Percentiles rank a stretch among this genome's conserved stretches.
These are phyloP conservation scores for Allium cepa DNA, from an alignment of 106 monocot species.

Conservation along the genomic window DNA sequence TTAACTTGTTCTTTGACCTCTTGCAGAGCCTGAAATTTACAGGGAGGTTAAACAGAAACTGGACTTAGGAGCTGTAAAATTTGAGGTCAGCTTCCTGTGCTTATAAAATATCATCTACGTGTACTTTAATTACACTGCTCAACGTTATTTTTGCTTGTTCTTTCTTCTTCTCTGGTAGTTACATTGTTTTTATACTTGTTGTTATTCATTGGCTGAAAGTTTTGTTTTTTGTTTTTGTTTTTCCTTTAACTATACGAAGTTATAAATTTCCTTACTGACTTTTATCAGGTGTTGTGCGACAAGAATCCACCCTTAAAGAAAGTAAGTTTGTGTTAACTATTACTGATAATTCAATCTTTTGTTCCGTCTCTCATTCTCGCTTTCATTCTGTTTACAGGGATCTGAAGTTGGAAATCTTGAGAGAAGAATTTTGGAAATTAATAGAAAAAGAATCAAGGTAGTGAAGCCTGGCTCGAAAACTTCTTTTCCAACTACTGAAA, in stretches of 20 bases:
- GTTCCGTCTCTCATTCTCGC: background rate
- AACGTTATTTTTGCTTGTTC: background rate
- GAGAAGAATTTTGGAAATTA: conserved; percentile 84
- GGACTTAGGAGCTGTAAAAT: conserved; percentile 83
- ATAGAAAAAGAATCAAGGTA: conserved; percentile 88
- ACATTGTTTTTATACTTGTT: background rate
- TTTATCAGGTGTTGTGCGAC: conserved; percentile 58
- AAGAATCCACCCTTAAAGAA: conserved; percentile 62
- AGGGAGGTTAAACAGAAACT: conserved; percentile 92
- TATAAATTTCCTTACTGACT: background rate
- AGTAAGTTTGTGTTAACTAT: conserved; percentile 25
- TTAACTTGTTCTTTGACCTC: conserved; percentile 2
- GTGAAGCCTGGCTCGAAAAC: conserved; percentile 95
- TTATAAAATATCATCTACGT: background rate
- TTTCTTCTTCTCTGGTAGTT: background rate
- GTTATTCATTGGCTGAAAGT: background rate
- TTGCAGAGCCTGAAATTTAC: conserved; percentile 88
- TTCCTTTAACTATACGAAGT: background rate
- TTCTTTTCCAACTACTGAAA: conserved; percentile 77
- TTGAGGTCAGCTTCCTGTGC: conserved; percentile 62
- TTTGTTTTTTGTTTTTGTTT: background rate
- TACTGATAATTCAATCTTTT: background rate
- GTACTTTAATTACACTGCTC: background rate
- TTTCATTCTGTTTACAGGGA: conserved; percentile 33
- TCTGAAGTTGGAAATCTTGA: conserved; percentile 70